Percentiles rank a stretch among this genome's conserved stretches.
Conservation (phyloP, 1,284 basidiomycete species). For the Peniophora sp. region DNA sequence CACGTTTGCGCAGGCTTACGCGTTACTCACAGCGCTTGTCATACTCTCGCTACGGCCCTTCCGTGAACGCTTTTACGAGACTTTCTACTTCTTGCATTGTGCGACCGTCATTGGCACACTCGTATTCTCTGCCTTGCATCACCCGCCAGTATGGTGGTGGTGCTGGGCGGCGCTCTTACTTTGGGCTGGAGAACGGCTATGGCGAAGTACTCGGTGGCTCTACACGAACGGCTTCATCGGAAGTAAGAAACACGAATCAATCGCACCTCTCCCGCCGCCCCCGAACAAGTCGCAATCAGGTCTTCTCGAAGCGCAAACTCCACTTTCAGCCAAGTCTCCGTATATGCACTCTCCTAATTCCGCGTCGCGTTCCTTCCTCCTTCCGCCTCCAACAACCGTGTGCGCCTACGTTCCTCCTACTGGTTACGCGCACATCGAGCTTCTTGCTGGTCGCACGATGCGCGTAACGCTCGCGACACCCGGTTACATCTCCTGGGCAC, state of each 20-base stretch:
- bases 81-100: constrained; percentile 71
- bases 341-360: constrained; percentile 1
- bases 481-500: constrained; percentile 57
- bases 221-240: constrained; percentile 54
- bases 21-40: constrained; percentile 62
- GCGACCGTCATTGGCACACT: constrained; percentile 59
- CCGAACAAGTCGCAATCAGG: constrained; percentile 5
- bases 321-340: neutral
- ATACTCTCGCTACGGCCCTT: constrained; percentile 57
- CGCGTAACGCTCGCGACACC: constrained; percentile 66
- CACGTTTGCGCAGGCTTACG: constrained; percentile 47
- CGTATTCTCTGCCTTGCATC: constrained; percentile 58
- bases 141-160: constrained; percentile 65
- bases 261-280: neutral
- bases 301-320: constrained; percentile 1
- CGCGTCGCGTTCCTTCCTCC: constrained; percentile 5
- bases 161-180: constrained; percentile 56
- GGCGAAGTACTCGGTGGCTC: constrained; percentile 53
- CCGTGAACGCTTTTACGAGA: constrained; percentile 65
- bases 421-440: constrained; percentile 71
- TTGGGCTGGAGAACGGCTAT: constrained; percentile 62
- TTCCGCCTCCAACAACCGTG: constrained; percentile 5
- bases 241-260: neutral
- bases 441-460: constrained; percentile 73
- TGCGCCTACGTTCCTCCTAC: constrained; percentile 42